Conservation (phyloP, 1,139 yeast genomes). For the Debaryomyces sp. region DNA sequence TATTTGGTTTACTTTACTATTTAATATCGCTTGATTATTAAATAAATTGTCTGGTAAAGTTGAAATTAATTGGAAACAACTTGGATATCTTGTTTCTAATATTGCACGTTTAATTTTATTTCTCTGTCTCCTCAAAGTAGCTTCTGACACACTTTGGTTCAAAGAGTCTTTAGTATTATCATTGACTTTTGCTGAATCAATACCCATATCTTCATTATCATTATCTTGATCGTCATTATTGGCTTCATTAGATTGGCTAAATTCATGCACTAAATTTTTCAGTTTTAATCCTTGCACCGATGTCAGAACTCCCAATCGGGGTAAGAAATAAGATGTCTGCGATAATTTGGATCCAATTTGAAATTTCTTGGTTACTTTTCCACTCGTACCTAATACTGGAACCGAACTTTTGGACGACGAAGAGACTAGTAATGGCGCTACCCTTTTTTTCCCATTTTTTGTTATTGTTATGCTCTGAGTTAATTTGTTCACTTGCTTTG, state of each 20-base stretch:
- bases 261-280: conserved; percentile 12
- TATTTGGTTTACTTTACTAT: conserved; percentile 32
- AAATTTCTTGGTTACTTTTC: conserved; percentile 19
- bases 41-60: conserved; percentile 41
- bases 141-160: conserved; percentile 28
- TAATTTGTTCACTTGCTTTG: conserved; percentile 21
- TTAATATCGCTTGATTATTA: conserved; percentile 37
- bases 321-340: conserved; percentile 43
- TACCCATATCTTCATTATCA: conserved; percentile 49
- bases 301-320: conserved; percentile 51
- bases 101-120: conserved; percentile 32
- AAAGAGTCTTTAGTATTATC: conserved; percentile 12
- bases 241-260: conserved; percentile 18
- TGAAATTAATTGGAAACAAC: conserved; percentile 37
- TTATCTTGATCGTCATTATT: conserved; percentile 36
- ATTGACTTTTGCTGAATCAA: conserved; percentile 23
- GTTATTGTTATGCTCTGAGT: conserved; percentile 53
- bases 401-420: conserved; percentile 36
- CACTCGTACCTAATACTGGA: conserved; percentile 6
- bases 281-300: conserved; percentile 48
- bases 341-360: conserved; percentile 38
- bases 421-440: conserved; percentile 80
- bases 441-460: conserved; percentile 83
- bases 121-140: conserved; percentile 37
- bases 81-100: conserved; percentile 43